Evolutionary conservation across 768 basidiomycete genomes (phyloP), one percentile per base, ranked within the genome.

Genomic region (Pleurotus eryngii): DNA sequence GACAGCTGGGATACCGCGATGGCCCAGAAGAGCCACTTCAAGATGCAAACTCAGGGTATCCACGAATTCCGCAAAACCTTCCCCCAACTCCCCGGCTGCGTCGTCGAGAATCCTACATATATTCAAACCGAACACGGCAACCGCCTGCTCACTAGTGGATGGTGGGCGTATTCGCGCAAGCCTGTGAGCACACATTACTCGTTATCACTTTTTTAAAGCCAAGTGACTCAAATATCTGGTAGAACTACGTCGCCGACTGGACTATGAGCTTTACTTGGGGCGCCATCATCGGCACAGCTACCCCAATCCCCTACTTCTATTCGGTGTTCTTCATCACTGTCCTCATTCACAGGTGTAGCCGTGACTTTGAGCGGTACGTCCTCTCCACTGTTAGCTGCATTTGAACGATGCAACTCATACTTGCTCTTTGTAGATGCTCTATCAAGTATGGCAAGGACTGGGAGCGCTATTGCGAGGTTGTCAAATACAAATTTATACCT

Each of bases 201-300:
- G 15, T 12, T 20, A 22, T 24, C 15, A 42, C 1, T 15, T 27
- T 5, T 18, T 12, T n/a, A n/a, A n/a, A n/a, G n/a, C n/a, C n/a
- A n/a, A n/a, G 42, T 26, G 5, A n/a, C 26, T 37, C 35, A 17
- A 24, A 24, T 35, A 53, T 22, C 30, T 27, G 38, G 12, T 57
- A 90, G 86, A 97, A 98, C 73, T 98, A 98, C 68, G 87, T 93
- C 26, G 95, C 94, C 60, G 95, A 97, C 72, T 94, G 91, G 90
- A 74, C 76, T 22, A 91, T 91, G 85, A 83, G 87, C 64, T 79
- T 93, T 61, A 87, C 82, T 47, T 94, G 92, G 92, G 92, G 92
- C 55, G 85, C 85, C 47, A 74, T 87, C 68, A 83, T 91, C 49
- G 90, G 92, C 22, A 74, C 81, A 3, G 80, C 86, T 14, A 86